Percentiles rank a stretch among this genome's conserved stretches.
Conservation (phyloP, 768 basidiomycete genomes). For the Chalciporus pseudorubinellus region DNA sequence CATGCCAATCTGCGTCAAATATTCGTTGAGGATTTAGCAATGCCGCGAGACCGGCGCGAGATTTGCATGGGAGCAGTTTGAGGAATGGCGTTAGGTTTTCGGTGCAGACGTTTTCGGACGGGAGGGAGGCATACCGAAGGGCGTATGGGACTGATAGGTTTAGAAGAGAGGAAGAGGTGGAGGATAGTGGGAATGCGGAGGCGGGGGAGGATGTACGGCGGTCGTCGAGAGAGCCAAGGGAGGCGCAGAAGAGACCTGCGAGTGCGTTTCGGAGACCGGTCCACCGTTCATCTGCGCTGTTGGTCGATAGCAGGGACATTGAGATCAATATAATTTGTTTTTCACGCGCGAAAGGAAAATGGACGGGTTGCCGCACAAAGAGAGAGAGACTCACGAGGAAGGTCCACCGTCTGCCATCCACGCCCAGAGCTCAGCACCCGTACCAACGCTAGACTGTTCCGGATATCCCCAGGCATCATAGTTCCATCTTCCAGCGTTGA, state of each 20-base stretch:
- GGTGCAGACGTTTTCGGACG: slow-evolving; percentile 91
- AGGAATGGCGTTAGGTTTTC: slow-evolving; percentile 97
- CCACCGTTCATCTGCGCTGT: slow-evolving; percentile 80
- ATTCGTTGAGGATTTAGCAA: slow-evolving; percentile 83
- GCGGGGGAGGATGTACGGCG: slow-evolving; percentile 69
- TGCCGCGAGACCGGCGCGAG: slow-evolving; percentile 76
- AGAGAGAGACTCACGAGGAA: slow-evolving; percentile 41
- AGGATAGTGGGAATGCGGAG: slow-evolving; percentile 63
- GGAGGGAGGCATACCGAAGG: slow-evolving; percentile 73
- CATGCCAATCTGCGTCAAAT: slow-evolving; percentile 92
- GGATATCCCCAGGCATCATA: slow-evolving; percentile 84
- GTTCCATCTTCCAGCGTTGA: slow-evolving; percentile 93
- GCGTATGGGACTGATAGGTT: slow-evolving; percentile 39
- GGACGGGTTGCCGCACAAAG: too few relatives aligned
- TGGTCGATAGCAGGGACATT: background rate
- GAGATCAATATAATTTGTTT: background rate
- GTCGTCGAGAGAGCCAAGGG: slow-evolving; percentile 74
- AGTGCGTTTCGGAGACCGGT: slow-evolving; percentile 82
- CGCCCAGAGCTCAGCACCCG: slow-evolving; percentile 87
- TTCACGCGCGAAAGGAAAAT: too few relatives aligned
- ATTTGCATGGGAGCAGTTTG: slow-evolving; percentile 91
- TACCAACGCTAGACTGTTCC: slow-evolving; percentile 68
- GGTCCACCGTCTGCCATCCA: slow-evolving; percentile 77
- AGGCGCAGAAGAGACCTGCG: slow-evolving; percentile 93
- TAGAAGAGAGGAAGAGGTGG: slow-evolving; percentile 45